Percentiles rank a stretch among this genome's conserved stretches.
These are phyloP conservation scores for barrel medic (Medicago truncatula) DNA, from an alignment of 306 rosid species.

Conservation along the genomic window MtrunA17r5.0-ANR NC_053042.1:35111001-35111500, in stretches of 20 bases:
- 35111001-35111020: constrained; percentile 34
- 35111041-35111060: constrained; percentile 33
- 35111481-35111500: constrained; percentile 21
- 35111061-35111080: constrained; percentile 84
- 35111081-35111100: constrained; percentile 96
- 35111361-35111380: constrained; percentile 83
- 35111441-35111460: constrained; percentile 72
- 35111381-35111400: constrained; percentile 87
- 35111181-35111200: constrained; percentile 31
- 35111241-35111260: constrained; percentile 16
- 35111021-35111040: constrained; percentile 27
- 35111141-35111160: constrained; percentile 80
- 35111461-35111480: constrained; percentile 30
- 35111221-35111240: constrained; percentile 23
- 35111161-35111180: constrained; percentile 74
- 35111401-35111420: constrained; percentile 80
- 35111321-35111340: constrained; percentile 89
- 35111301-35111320: constrained; percentile 91
- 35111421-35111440: constrained; percentile 76
- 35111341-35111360: constrained; percentile 84
- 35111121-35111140: constrained; percentile 88
- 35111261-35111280: constrained; percentile 12
- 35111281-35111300: constrained; percentile 26
- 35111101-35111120: constrained; percentile 78
- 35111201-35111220: constrained; percentile 27